Conservation (phyloP, 495 filamentous ascomycete genomes). For the Penicillium canescens region DNA sequence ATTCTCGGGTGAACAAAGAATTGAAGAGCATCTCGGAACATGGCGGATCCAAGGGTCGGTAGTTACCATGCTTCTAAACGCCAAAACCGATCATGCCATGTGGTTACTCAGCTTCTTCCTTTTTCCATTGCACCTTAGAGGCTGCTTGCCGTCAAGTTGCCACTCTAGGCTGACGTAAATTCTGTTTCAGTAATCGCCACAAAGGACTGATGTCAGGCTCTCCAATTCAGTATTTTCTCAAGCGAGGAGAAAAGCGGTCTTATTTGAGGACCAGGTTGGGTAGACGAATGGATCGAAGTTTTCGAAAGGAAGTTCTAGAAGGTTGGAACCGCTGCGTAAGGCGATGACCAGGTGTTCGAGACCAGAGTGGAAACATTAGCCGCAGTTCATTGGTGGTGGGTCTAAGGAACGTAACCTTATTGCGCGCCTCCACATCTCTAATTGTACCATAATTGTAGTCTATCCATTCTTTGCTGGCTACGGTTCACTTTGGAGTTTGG, state of each 20-base stretch:
- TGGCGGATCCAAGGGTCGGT: too few relatives aligned
- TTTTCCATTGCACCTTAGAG: too few relatives aligned
- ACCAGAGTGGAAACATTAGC: conserved; percentile 1
- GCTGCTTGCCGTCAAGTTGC: not conserved
- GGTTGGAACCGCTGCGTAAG: not conserved
- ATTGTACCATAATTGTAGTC: conserved; percentile 8
- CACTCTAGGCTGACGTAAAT: conserved; percentile 6
- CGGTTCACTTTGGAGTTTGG: conserved; percentile 1
- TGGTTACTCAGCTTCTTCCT: too few relatives aligned
- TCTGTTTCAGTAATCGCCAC: not conserved
- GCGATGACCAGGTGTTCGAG: conserved; percentile 8
- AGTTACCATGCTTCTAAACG: too few relatives aligned
- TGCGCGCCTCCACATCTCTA: conserved; percentile 2
- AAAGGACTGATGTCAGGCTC: conserved; percentile 1
- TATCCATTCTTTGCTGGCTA: conserved; percentile 1
- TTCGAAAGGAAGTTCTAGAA: conserved; percentile 5
- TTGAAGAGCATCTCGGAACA: too few relatives aligned
- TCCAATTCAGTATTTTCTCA: not conserved
- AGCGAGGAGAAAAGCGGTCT: not conserved
- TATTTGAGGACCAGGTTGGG: not conserved
- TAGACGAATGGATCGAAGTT: not conserved
- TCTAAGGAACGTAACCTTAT: conserved; percentile 6
- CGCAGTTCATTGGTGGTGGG: not conserved
- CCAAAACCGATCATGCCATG: too few relatives aligned
- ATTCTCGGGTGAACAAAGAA: too few relatives aligned